Percentiles rank a stretch among this genome's conserved stretches.
phyloP scores from a whole-genome alignment of 2,329 filamentous ascomycete species.

The Alternaria sp. region DNA sequence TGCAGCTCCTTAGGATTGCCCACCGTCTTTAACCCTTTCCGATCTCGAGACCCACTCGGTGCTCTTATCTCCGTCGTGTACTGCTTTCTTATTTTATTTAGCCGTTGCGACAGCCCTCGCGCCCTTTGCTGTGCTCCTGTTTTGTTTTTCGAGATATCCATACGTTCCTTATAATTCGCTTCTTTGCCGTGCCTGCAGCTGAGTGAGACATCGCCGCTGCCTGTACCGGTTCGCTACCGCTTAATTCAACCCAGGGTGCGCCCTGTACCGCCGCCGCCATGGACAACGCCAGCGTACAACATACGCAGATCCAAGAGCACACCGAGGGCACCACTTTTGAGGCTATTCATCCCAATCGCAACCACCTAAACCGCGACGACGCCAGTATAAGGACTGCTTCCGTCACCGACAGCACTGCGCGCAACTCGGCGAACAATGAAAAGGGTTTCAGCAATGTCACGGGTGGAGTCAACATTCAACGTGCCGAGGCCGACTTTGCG shows the following conservation, averaged over 20 bases:
- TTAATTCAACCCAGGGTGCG: constrained; percentile 18
- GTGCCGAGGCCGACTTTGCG: constrained; percentile 73
- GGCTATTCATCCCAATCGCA: constrained; percentile 33
- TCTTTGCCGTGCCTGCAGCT: constrained; percentile 8
- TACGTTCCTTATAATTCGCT: constrained; percentile 23
- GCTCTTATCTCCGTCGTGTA: constrained; percentile 18
- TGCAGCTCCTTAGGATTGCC: constrained; percentile 8
- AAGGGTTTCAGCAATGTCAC: constrained; percentile 20
- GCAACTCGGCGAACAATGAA: constrained; percentile 30
- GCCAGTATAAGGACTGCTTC: constrained; percentile 31
- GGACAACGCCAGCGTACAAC: constrained; percentile 32
- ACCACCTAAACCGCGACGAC: constrained; percentile 20
- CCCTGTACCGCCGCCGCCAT: constrained; percentile 28
- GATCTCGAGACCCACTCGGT: constrained; percentile 6
- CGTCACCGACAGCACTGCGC: constrained; percentile 25
- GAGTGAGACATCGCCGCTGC: constrained; percentile 8
- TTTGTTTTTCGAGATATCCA: constrained; percentile 6
- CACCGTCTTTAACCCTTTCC: constrained; percentile 15
- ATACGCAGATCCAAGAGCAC: constrained; percentile 27
- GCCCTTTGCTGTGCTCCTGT: not conserved
- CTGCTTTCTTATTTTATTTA: constrained; percentile 17
- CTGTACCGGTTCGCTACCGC: not conserved
- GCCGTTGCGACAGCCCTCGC: constrained; percentile 8
- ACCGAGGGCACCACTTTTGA: constrained; percentile 35
- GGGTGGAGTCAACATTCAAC: constrained; percentile 64